Evolutionary conservation across 257 asterid species (phyloP).

Genomic region (Cordia subcordata): DNA sequence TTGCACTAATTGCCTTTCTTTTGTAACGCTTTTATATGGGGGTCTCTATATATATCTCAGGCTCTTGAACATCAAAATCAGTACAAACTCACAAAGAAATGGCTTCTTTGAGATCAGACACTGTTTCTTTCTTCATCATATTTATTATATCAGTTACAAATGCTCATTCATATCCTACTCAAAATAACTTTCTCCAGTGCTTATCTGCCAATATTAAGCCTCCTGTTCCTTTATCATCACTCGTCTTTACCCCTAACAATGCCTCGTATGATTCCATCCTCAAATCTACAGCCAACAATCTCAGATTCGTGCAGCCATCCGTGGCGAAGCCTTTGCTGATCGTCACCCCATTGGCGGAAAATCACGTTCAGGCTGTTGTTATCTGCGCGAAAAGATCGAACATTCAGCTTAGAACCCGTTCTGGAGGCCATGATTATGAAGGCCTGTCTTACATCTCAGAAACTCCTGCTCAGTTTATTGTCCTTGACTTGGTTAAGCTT

Average conservation of each 20-base stretch:
- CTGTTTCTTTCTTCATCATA: no score
- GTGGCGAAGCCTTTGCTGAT: conserved; percentile 26
- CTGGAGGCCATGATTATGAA: conserved; percentile 62
- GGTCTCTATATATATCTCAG: no score
- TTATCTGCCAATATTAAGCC: conserved; percentile 5
- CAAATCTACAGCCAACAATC: conserved; percentile 42
- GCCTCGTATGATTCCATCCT: conserved; percentile 24
- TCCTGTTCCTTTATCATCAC: not conserved
- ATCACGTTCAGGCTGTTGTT: conserved; percentile 32
- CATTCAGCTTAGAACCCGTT: conserved; percentile 36
- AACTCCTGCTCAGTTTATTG: conserved; percentile 24
- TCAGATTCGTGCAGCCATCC: conserved; percentile 38
- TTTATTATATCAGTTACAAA: no score
- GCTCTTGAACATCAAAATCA: no score
- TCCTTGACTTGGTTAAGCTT: conserved; percentile 42
- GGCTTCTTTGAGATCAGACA: no score
- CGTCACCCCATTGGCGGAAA: conserved; percentile 31
- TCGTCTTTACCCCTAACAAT: conserved; percentile 23
- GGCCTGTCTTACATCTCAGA: conserved; percentile 37
- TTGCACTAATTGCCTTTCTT: no score
- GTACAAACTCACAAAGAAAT: no score
- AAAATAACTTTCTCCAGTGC: conserved; percentile 2
- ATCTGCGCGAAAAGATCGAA: conserved; percentile 24
- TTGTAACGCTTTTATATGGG: no score
- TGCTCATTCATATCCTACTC: not conserved